A percentile compares a stretch with the other conserved stretches of the same genome.
These are phyloP conservation scores for Paraphaeosphaeria sporulosa DNA, from an alignment of 2,329 filamentous ascomycete species.

Conservation along the genomic window DNA sequence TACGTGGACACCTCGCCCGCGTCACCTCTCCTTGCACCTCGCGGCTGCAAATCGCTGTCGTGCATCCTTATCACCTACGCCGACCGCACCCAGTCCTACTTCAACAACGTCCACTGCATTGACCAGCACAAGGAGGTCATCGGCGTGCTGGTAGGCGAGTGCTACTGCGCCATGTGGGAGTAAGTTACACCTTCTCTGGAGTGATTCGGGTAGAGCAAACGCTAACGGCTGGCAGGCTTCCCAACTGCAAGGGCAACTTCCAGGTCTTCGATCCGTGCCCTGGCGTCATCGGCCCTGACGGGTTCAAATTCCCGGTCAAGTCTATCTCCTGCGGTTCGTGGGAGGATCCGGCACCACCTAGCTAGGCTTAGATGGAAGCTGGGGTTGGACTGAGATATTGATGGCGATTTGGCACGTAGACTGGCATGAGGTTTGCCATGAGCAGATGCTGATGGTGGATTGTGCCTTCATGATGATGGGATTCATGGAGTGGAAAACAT, in stretches of 20 bases:
- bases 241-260: neutral
- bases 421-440: too few relatives aligned
- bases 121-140: neutral
- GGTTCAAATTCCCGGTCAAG: neutral
- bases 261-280: neutral
- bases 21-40: neutral
- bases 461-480: too few relatives aligned
- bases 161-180: neutral
- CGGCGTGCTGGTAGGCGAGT: neutral
- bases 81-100: neutral
- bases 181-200: neutral
- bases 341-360: neutral
- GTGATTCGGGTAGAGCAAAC: too few relatives aligned
- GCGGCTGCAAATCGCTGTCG: neutral
- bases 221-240: neutral
- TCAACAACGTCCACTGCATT: neutral
- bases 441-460: too few relatives aligned
- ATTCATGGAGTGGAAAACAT: too few relatives aligned
- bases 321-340: neutral
- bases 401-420: neutral
- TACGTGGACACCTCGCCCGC: neutral
- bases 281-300: neutral
- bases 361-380: neutral
- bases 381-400: neutral
- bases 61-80: slow-evolving; percentile 1